phyloP scores from a whole-genome alignment of 2,329 filamentous ascomycete species.

The Colletotrichum nymphaeae region DNA sequence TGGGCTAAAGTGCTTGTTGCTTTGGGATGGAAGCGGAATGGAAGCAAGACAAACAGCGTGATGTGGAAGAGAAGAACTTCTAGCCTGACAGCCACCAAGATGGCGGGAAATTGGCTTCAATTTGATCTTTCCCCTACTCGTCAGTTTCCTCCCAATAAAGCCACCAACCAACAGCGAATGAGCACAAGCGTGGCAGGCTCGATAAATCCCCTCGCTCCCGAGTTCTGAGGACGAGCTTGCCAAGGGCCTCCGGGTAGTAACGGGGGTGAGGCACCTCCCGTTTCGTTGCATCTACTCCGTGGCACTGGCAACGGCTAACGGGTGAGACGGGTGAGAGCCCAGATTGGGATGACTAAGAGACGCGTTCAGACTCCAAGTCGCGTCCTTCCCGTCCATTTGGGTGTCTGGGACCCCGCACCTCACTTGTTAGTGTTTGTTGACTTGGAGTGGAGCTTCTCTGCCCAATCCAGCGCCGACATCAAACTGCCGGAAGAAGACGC shows the following conservation, averaged over 20 bases:
- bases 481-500: constrained; percentile 3
- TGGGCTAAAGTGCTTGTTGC: constrained; percentile 5
- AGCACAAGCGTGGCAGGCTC: constrained; percentile 23
- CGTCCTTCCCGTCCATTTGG: constrained; percentile 19
- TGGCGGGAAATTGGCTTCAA: constrained; percentile 29
- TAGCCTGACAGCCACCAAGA: not conserved
- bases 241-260: not conserved
- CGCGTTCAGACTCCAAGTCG: constrained; percentile 20
- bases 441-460: constrained; percentile 25
- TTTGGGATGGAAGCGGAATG: not conserved
- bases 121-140: constrained; percentile 25
- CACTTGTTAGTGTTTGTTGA: constrained; percentile 17
- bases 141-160: constrained; percentile 19
- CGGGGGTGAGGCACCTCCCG: constrained; percentile 14
- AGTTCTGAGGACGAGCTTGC: not conserved
- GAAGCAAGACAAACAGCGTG: not conserved
- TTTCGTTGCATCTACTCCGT: not conserved
- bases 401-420: constrained; percentile 25
- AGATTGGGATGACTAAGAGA: constrained; percentile 9
- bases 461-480: constrained; percentile 14
- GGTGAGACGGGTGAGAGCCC: too few species aligned
- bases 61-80: not conserved
- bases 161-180: constrained; percentile 8
- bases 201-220: not conserved
- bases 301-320: not conserved